These are phyloP conservation scores for Pseudocercospora cruenta DNA, from an alignment of 2,329 filamentous ascomycete genomes.

Conservation along the genomic window DNA sequence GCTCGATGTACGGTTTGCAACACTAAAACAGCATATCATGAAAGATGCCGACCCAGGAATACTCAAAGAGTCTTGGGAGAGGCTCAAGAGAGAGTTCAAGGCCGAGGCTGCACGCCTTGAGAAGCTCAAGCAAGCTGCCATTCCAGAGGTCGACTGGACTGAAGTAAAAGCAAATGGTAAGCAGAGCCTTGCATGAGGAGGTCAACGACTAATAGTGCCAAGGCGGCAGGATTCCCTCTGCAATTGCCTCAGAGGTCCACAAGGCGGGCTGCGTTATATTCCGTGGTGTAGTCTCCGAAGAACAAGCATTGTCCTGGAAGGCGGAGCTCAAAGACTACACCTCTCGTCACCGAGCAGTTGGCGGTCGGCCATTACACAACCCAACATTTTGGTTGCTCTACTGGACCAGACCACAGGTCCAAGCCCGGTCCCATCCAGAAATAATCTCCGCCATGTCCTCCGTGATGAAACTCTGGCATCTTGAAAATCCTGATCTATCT, in stretches of 20 bases:
- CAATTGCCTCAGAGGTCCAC: slow-evolving; percentile 1
- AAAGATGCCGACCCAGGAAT: slow-evolving; percentile 13
- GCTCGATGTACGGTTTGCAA: slow-evolving; percentile 14
- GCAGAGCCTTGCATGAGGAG: not conserved
- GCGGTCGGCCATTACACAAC: slow-evolving; percentile 9
- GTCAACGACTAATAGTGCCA: not conserved
- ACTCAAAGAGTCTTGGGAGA: slow-evolving; percentile 10
- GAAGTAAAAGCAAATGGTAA: slow-evolving; percentile 13
- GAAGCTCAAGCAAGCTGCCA: slow-evolving; percentile 9
- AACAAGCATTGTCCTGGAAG: slow-evolving; percentile 15
- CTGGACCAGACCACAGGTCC: slow-evolving; percentile 19
- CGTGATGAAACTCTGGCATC: slow-evolving; percentile 18
- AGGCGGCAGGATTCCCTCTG: slow-evolving; percentile 11
- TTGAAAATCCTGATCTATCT: slow-evolving; percentile 8
- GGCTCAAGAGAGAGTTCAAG: slow-evolving; percentile 8
- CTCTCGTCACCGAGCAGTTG: slow-evolving; percentile 8
- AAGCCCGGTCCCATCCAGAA: slow-evolving; percentile 14
- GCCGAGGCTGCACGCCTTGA: slow-evolving; percentile 11
- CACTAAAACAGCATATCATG: slow-evolving; percentile 17
- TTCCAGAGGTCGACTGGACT: slow-evolving; percentile 11
- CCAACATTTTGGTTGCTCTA: slow-evolving; percentile 18
- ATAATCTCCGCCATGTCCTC: slow-evolving; percentile 17
- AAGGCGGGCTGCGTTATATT: slow-evolving; percentile 12
- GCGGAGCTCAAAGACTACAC: slow-evolving; percentile 15
- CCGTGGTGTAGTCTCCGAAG: slow-evolving; percentile 12